Conservation (phyloP, 2,329 filamentous ascomycete genomes). For the Colletotrichum salicis region DNA sequence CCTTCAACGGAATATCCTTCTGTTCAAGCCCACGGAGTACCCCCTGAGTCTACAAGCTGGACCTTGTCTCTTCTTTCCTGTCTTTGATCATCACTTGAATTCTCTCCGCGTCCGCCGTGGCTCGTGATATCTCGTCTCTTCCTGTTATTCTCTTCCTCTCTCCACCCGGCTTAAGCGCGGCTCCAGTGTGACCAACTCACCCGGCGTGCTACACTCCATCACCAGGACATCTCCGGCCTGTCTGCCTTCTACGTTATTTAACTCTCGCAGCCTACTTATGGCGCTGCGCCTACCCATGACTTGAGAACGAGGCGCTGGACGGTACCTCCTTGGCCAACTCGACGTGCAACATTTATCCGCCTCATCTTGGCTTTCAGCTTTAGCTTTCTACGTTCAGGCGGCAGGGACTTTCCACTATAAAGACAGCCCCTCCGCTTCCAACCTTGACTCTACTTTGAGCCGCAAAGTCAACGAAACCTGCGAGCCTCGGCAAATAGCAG, state of each 20-base stretch:
- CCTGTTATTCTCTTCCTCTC: neutral
- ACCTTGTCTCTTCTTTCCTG: neutral
- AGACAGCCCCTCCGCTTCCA: constrained; percentile 11
- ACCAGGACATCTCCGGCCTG: neutral
- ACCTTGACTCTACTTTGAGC: neutral
- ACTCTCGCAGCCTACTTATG: neutral
- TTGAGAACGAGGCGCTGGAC: constrained; percentile 4
- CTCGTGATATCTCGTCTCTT: neutral
- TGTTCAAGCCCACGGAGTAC: neutral
- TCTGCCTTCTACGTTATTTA: neutral
- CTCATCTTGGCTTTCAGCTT: constrained; percentile 21
- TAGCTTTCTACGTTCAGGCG: neutral
- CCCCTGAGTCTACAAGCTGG: neutral
- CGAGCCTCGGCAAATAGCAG: neutral
- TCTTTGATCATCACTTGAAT: neutral
- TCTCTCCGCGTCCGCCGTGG: neutral
- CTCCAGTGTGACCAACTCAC: constrained; percentile 5
- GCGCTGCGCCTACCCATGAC: neutral
- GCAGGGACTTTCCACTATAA: constrained; percentile 9
- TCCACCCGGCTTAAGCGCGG: neutral
- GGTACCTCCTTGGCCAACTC: neutral
- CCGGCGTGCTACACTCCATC: constrained; percentile 14
- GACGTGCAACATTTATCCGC: constrained; percentile 13
- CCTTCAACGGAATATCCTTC: neutral
- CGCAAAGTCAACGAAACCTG: neutral